These are phyloP conservation scores for Phragmites australis DNA, from an alignment of 176 grass and related monocot genomes.

Conservation along the genomic window DNA sequence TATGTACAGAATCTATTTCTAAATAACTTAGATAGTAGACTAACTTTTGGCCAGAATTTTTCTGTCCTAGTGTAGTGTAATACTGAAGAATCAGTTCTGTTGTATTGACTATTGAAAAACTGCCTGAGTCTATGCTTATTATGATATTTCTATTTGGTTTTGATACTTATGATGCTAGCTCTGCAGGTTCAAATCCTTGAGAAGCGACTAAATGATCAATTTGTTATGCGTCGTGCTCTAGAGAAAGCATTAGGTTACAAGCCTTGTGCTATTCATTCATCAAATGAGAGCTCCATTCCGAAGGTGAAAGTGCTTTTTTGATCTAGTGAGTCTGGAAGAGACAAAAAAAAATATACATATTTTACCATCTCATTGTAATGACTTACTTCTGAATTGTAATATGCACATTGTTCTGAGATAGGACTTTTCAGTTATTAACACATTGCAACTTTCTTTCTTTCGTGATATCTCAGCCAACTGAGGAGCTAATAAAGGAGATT, in stretches of 20 bases:
- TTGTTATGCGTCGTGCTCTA: slow-evolving; percentile 57
- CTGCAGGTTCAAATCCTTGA: slow-evolving; percentile 84
- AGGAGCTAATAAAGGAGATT: slow-evolving; percentile 87
- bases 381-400: slow-evolving; percentile 4
- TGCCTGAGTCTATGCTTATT: background rate
- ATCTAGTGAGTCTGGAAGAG: background rate
- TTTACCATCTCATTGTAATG: background rate
- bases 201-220: slow-evolving; percentile 78
- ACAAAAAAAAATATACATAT: background rate
- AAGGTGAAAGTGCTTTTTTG: slow-evolving; percentile 44
- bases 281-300: slow-evolving; percentile 58
- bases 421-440: slow-evolving; percentile 4
- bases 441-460: slow-evolving; percentile 9
- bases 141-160: slow-evolving; percentile 9
- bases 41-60: background rate
- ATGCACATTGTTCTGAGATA: background rate
- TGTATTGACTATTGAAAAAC: background rate
- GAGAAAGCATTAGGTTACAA: slow-evolving; percentile 79
- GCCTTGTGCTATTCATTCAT: slow-evolving; percentile 40
- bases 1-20: background rate
- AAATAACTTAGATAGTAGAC: background rate
- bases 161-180: background rate
- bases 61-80: background rate
- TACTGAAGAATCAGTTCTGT: background rate
- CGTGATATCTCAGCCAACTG: slow-evolving; percentile 59